These are phyloP conservation scores for Coemansia sp. DNA, from an alignment of 192 early-diverging fungal species.

Conservation along the genomic window DNA sequence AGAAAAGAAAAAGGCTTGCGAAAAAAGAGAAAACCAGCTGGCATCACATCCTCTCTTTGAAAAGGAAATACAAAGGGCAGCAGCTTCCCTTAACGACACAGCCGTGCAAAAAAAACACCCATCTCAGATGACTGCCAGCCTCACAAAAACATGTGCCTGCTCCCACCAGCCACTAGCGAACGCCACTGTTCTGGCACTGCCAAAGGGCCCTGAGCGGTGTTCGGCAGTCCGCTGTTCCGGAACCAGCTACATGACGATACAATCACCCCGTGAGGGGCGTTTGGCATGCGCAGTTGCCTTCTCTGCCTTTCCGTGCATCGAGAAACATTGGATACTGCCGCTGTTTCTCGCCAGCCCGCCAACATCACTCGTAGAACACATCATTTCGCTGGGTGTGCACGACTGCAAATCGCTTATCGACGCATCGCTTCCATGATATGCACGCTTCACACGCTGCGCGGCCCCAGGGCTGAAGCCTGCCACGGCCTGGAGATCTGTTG, in stretches of 20 bases:
- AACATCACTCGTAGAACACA: slow-evolving; percentile 31
- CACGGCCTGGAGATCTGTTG: slow-evolving; percentile 42
- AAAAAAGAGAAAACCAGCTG: not conserved
- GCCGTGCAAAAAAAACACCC: no score
- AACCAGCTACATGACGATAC: slow-evolving; percentile 49
- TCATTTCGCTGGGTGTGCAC: slow-evolving; percentile 35
- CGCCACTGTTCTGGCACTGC: not conserved
- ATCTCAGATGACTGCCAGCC: no score
- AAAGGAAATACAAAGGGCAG: no score
- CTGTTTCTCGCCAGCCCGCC: slow-evolving; percentile 13
- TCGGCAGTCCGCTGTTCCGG: no score
- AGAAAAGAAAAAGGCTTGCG: not conserved
- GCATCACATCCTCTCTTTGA: no score
- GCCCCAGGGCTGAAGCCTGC: slow-evolving; percentile 52
- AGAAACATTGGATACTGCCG: slow-evolving; percentile 27
- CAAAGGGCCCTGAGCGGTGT: no score
- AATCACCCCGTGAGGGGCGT: slow-evolving; percentile 36
- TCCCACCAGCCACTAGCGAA: no score
- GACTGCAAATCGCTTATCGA: slow-evolving; percentile 46
- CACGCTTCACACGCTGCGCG: slow-evolving; percentile 44
- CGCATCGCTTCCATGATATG: slow-evolving; percentile 33
- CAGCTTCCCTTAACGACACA: no score
- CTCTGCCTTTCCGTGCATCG: slow-evolving; percentile 14
- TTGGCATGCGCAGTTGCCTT: slow-evolving; percentile 4
- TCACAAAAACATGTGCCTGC: no score